phyloP scores from a whole-genome alignment of 208 protist genomes.

The Trypanosoma brucei region DNA sequence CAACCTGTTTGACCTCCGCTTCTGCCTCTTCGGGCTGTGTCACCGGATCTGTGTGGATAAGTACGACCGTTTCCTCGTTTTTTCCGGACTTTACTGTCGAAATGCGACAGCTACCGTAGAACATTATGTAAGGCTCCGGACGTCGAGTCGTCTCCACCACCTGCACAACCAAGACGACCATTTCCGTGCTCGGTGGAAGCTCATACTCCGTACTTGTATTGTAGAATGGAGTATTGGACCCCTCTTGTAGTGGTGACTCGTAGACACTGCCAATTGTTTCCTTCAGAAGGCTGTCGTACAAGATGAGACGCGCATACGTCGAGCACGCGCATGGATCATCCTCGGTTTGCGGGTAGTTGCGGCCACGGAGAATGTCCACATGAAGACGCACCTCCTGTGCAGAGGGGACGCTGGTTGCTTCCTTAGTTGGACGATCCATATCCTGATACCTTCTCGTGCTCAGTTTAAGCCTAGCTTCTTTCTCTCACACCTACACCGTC shows the following conservation, averaged over 20 bases:
- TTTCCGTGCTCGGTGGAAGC: slow-evolving; percentile 19
- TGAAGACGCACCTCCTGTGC: slow-evolving; percentile 13
- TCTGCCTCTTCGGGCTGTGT: slow-evolving; percentile 10
- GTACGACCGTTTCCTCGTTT: slow-evolving; percentile 32
- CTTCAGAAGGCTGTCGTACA: slow-evolving; percentile 17
- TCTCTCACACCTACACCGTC: neutral
- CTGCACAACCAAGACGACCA: slow-evolving; percentile 23
- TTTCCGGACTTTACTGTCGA: slow-evolving; percentile 17
- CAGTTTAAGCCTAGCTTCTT: neutral
- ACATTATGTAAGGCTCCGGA: slow-evolving; percentile 26
- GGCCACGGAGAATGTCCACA: slow-evolving; percentile 46
- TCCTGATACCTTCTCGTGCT: no score
- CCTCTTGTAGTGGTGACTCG: slow-evolving; percentile 36
- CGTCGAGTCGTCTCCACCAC: slow-evolving; percentile 35
- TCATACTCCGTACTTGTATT: slow-evolving; percentile 35
- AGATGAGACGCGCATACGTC: slow-evolving; percentile 25
- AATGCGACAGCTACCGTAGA: slow-evolving; percentile 27
- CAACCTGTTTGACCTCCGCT: slow-evolving; percentile 1
- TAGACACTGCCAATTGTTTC: slow-evolving; percentile 15
- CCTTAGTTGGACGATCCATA: neutral
- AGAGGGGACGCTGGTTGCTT: neutral
- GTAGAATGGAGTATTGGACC: slow-evolving; percentile 63
- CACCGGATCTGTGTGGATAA: slow-evolving; percentile 17
- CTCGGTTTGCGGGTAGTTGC: slow-evolving; percentile 53
- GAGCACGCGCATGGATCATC: slow-evolving; percentile 60